Evolutionary conservation across 73 alveolate genomes (phyloP), one percentile per base, ranked within the genome.

Genomic region (Paramecium bursaria): DNA sequence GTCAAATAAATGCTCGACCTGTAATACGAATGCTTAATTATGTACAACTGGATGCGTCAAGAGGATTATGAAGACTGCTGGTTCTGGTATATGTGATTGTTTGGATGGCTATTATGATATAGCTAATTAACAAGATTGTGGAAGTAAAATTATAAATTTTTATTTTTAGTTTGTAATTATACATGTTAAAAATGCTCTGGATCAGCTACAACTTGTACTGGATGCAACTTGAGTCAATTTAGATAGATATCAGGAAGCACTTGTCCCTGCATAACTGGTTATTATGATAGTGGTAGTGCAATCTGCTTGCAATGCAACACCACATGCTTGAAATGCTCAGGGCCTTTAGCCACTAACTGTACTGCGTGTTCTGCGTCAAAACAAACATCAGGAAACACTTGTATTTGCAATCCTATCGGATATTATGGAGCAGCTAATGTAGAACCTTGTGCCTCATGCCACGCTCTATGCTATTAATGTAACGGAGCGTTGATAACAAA

Each of bases 21-120:
- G 42, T 17, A 2, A 25, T 50, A 25, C 22, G 73, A 50, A 50
- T 42, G 6, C 42, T 25, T 25, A 9, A 50, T 7, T 15, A 31
- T 9, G 73, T 25, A n/a, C n/a, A n/a, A n/a, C n/a, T n/a, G n/a
- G n/a, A n/a, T n/a, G n/a, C n/a, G n/a, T n/a, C n/a, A n/a, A n/a
- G n/a, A n/a, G n/a, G n/a, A n/a, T n/a, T n/a, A n/a, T n/a, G n/a
- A n/a, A n/a, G n/a, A n/a, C n/a, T n/a, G n/a, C n/a, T n/a, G n/a
- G n/a, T n/a, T n/a, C n/a, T 50, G 26, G 26, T 17, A 50, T 42
- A 17, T 50, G 73, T 50, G 46, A 31, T 25, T 50, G 73, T 17
- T 31, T 25, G 22, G 44, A 31, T 17, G 73, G 73, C 22, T 50
- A 50, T 50, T 50, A 50, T 50, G 73, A 50, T 50, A 42, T 25